Base-by-base conservation (phyloP, 2,329 filamentous ascomycete genomes). In the Aspergillus melleus region DNA sequence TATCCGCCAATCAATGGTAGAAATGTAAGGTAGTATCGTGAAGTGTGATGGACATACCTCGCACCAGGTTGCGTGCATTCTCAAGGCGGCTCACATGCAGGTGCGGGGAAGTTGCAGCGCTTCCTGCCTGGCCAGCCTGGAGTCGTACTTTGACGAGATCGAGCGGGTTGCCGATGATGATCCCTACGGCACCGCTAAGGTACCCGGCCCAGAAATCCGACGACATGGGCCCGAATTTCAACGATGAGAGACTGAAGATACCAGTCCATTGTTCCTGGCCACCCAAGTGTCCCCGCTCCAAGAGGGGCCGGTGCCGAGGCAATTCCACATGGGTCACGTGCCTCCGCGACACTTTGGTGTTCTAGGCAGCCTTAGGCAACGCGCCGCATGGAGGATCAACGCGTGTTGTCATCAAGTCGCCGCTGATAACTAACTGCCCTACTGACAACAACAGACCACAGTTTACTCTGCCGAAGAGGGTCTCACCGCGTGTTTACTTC, bases 121-220 rank as follows among this genome's bases (percentile, higher is more conserved):
- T 65, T 52, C 68, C 61, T 58, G 66, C 63, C 49, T 67, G 66
- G 22, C 83, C 83, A 39, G 90, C 89, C 81, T 98, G 94, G 2
- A 96, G 80, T 46, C 88, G 89, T 55, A 92, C 91, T 77, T 94
- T 93, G 69, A 92, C 76, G 20, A 92, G 77, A 72, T 93, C 90
- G 4, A 97, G 81, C 3, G 92, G 92, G 69, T 96, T 96, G 63
- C 94, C 92, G 61, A 96, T 89, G 52, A 96, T 79, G 68, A 97
- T 97, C 50, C 92, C 91, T 52, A 89, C 83, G 59, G 90, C 92
- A 55, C 94, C 94, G 72, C 90, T 94, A 62, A 95, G 79, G 76
- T 96, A 97, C 70, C 93, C 92, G 59, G 93, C 91, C 90, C 91
- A 96, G 76, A 97, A 97, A 74, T 96, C 93, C 67, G 91, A 86